These are phyloP conservation scores for Mycogone perniciosa DNA, from an alignment of 2,329 filamentous ascomycete species.

Conservation along the genomic window DNA sequence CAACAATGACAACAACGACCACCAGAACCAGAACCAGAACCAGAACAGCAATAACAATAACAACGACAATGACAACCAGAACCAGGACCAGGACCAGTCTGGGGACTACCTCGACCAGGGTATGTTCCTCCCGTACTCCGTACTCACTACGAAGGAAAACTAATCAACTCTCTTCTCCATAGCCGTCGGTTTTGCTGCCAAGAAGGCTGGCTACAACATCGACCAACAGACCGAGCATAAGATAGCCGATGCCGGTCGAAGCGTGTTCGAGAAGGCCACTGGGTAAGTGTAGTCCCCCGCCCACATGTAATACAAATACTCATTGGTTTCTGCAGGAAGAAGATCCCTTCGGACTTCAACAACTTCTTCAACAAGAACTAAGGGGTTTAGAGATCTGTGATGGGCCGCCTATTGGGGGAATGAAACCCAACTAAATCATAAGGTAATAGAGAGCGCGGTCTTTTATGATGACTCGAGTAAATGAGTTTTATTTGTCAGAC, in stretches of 20 bases:
- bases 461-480: too few relatives aligned
- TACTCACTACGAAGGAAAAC: not conserved
- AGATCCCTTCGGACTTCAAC: not conserved
- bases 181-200: slow-evolving; percentile 26
- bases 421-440: too few relatives aligned
- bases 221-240: slow-evolving; percentile 31
- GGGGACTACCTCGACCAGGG: slow-evolving; percentile 36
- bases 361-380: slow-evolving; percentile 6
- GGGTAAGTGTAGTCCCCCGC: slow-evolving; percentile 25
- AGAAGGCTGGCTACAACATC: slow-evolving; percentile 32
- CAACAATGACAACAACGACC: slow-evolving; percentile 15
- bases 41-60: slow-evolving; percentile 12
- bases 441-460: too few relatives aligned
- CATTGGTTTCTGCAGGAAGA: not conserved
- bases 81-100: not conserved
- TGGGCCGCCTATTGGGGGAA: too few relatives aligned
- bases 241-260: slow-evolving; percentile 32
- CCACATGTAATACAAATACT: not conserved
- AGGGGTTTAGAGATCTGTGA: too few relatives aligned
- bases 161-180: not conserved
- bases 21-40: slow-evolving; percentile 1
- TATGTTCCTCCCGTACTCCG: slow-evolving; percentile 13
- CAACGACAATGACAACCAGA: too few relatives aligned
- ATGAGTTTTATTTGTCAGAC: too few relatives aligned
- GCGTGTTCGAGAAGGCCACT: slow-evolving; percentile 30